phyloP scores from a whole-genome alignment of 129 eudicot genomes.

The Centella asiatica region DNA sequence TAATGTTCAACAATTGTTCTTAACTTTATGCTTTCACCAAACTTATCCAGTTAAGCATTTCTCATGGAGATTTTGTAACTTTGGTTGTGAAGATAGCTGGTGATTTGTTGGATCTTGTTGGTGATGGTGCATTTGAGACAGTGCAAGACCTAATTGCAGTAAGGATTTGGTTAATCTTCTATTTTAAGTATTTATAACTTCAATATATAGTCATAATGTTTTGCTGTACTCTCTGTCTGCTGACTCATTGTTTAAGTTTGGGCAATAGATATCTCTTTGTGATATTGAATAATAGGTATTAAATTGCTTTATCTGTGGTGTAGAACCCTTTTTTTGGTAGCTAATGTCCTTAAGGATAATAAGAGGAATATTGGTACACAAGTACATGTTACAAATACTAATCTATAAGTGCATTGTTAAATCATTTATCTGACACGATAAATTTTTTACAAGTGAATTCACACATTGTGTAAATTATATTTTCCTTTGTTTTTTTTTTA shows the following conservation, averaged over 20 bases:
- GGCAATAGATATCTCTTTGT: not conserved
- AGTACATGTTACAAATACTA: not conserved
- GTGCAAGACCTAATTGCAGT: slow-evolving; percentile 88
- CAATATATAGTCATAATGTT: not conserved
- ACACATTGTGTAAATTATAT: not conserved
- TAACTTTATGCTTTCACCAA: not conserved
- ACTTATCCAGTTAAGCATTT: not conserved
- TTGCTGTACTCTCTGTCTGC: not conserved
- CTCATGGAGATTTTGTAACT: slow-evolving; percentile 3
- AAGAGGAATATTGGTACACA: not conserved
- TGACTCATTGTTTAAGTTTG: not conserved
- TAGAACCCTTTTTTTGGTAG: not conserved
- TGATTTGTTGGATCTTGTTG: slow-evolving; percentile 90
- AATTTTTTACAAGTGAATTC: not conserved
- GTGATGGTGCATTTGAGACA: slow-evolving; percentile 81
- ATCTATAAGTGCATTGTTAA: not conserved
- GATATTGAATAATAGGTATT: not conserved
- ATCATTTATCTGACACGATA: not conserved
- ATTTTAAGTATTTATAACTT: not conserved
- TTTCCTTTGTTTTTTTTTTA: not conserved
- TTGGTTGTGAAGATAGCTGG: slow-evolving; percentile 73
- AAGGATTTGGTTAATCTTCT: slow-evolving; percentile 14
- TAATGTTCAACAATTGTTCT: not conserved
- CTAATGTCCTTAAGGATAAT: not conserved
- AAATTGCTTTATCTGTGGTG: not conserved